Base-by-base conservation (phyloP, 495 filamentous ascomycete genomes). In the Bacidia gigantensis region DNA sequence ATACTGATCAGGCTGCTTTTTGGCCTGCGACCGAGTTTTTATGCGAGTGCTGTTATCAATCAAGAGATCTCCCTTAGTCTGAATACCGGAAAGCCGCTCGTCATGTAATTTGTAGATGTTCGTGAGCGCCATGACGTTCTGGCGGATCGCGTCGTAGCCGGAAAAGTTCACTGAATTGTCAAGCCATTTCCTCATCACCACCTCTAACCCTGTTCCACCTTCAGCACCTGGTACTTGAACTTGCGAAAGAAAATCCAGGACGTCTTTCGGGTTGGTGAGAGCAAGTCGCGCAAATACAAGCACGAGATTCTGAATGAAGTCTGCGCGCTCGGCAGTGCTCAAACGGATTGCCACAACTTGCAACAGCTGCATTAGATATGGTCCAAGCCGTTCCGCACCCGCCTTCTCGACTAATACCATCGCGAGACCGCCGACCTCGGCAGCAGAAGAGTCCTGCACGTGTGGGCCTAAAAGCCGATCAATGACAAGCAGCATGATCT, bases 91-190 rank as follows among this genome's bases (percentile, higher is more conserved):
- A 12, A 98, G 58, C 11, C 92, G 83, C 3, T 84, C 76, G 59
- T 98, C 92, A 58, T 92, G 81, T 2, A 98, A 74, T 50, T 80
- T 81, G 64, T 87, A 96, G 11, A 98, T 69, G 58, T 87, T 90
- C 3, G 87, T 87, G 14, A 98, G 73, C 11, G 92, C 92, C 55
- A 95, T 88, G 56, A 95, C 85, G 58, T 97, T 98, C 63, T 95
- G 88, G 58, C 89, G 74, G 60, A 95, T 97, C 64, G 95, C 89
- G 59, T 96, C 89, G 59, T 96, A 98, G 18, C 92, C 92, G 7
- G 87, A 86, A 66, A 98, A 97, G 64, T 83, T 94, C 67, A 92
- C 77, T 2, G 89, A 95, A 65, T 96, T 92, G 66, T 95, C 90
- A 0, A 97, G 74, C 92, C 92, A 98, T 66, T 96, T 96, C 67